A percentile compares a stretch with the other conserved stretches of the same genome.
phyloP scores from a whole-genome alignment of 2,329 filamentous ascomycete species.

The Aureobasidium leucospermi region DNA sequence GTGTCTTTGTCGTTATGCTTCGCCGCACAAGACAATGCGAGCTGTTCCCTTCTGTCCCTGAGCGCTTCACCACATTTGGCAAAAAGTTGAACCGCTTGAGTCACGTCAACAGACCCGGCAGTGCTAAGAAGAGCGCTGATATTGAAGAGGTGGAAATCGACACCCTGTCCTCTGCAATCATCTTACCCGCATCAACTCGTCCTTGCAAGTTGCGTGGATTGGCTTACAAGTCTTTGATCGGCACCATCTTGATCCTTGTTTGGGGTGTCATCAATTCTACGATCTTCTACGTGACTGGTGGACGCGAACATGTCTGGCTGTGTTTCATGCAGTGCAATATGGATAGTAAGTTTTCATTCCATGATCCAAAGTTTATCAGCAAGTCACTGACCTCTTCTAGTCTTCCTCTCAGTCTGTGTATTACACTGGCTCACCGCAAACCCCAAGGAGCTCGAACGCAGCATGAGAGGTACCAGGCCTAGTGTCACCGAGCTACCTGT shows the following conservation, averaged over 20 bases:
- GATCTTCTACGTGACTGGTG: conserved; percentile 25
- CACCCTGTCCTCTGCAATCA: neutral
- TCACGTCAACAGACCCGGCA: neutral
- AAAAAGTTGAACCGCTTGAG: neutral
- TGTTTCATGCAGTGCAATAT: conserved; percentile 34
- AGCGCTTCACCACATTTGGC: conserved; percentile 3
- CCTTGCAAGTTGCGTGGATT: conserved; percentile 26
- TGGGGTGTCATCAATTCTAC: conserved; percentile 33
- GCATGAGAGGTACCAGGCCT: neutral
- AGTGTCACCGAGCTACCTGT: conserved; percentile 3
- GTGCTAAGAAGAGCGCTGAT: neutral
- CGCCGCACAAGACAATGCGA: conserved; percentile 16
- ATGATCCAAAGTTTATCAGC: neutral
- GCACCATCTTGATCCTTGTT: conserved; percentile 31
- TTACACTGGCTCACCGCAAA: conserved; percentile 11
- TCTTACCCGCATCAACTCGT: conserved; percentile 1
- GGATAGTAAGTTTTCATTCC: conserved; percentile 27
- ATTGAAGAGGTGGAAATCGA: neutral
- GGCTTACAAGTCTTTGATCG: conserved; percentile 34
- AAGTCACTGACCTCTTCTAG: neutral
- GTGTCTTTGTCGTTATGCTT: conserved; percentile 32
- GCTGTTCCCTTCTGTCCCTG: neutral
- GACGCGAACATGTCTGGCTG: conserved; percentile 33
- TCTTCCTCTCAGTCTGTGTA: conserved; percentile 11
- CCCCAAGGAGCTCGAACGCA: neutral